Evolutionary conservation across 345 rosid genomes (phyloP), one percentile per base, ranked within the genome.

Genomic region (Erucastrum elatum): DNA sequence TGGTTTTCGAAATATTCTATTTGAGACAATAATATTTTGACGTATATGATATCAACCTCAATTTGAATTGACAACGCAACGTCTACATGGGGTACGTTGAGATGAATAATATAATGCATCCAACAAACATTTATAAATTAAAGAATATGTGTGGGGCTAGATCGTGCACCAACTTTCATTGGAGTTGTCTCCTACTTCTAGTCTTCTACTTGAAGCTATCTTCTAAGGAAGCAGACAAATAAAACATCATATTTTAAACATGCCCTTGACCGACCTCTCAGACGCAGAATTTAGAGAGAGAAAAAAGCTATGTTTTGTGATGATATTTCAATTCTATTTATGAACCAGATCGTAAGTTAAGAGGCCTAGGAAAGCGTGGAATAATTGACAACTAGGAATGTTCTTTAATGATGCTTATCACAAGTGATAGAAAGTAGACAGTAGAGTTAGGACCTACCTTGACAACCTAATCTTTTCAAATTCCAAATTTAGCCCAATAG

Each of bases 321-420:
- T 61, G 49, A 68, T 66, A 58, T 64, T 25, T 71, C 61, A 66
- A 58, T 30, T 68, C 21, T 27, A 72, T 44, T 78, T 33, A 78
- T 78, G 72, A 58, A 39, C 21, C 72, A 10, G 34, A 26, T 17
- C 53, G 6, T 21, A 15, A 44, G 53, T 21, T 13, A 44, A 66
- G 30, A 78, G 37, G 82, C 77, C 62, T 33, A 30, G 56, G 56
- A 78, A 71, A 66, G 69, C 35, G 46, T 79, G 73, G 73, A 35
- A 6, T 35, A 27, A 61, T 44, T 17, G 30, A 72, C 68, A 31
- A 66, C 44, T n/a, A 72, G 8, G 30, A 49, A 15, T 46, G 27
- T 34, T 46, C 29, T 67, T 59, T 31, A 31, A 72, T 59, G 64
- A 70, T 35, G 35, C 25, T 44, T 68, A 31, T 46, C 30, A 65